Percentiles rank a stretch among this genome's conserved stretches.
Evolutionary conservation across 805 yeast species (phyloP).

Genomic region (Clavispora fructus): DNA sequence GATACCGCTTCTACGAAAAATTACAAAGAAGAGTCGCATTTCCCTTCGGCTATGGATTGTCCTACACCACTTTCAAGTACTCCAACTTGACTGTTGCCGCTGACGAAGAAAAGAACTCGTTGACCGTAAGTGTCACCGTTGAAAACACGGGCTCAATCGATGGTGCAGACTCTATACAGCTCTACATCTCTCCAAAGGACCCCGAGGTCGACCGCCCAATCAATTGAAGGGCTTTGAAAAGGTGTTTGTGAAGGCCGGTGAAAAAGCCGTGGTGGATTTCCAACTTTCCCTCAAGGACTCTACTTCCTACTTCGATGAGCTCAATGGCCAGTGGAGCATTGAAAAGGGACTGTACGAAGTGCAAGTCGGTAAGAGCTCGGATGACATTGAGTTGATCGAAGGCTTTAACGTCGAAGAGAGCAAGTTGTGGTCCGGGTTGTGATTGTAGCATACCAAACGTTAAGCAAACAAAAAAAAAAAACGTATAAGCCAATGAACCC

Average conservation of each 20-base stretch:
- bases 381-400: constrained; percentile 16
- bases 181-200: constrained; percentile 39
- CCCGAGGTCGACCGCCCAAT: constrained; percentile 45
- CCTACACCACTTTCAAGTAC: constrained; percentile 49
- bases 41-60: constrained; percentile 62
- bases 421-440: constrained; percentile 12
- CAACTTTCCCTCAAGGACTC: constrained; percentile 44
- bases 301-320: constrained; percentile 50
- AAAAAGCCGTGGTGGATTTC: constrained; percentile 31
- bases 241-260: constrained; percentile 42
- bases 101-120: constrained; percentile 18
- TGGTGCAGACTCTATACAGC: constrained; percentile 55
- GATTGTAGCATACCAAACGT: not conserved
- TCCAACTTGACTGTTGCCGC: constrained; percentile 28
- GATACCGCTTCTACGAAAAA: constrained; percentile 58
- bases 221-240: constrained; percentile 54
- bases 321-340: constrained; percentile 44
- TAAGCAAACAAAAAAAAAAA: too few relatives aligned
- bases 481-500: too few relatives aligned
- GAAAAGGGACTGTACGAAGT: constrained; percentile 48
- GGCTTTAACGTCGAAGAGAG: constrained; percentile 4
- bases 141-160: constrained; percentile 43
- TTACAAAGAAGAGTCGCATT: constrained; percentile 42
- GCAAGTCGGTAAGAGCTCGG: constrained; percentile 39
- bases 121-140: constrained; percentile 35